These are phyloP conservation scores for Entomortierella chlamydospora DNA, from an alignment of 192 early-diverging fungal species.

Conservation along the genomic window DNA sequence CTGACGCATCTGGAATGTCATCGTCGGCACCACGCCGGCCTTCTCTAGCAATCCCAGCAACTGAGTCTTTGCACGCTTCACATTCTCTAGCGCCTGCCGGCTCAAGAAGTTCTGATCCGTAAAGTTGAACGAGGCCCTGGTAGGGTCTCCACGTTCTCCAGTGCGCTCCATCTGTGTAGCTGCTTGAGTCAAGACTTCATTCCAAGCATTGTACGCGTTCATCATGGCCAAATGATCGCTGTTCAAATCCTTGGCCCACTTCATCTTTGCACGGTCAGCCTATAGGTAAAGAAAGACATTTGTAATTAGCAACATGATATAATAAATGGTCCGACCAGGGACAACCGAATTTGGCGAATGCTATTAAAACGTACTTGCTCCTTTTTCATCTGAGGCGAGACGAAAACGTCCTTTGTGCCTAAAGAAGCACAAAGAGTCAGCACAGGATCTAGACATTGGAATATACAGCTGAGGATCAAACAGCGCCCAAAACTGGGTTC, in stretches of 20 bases:
- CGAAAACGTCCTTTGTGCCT: slow-evolving; percentile 58
- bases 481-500: slow-evolving; percentile 80
- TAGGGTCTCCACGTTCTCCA: slow-evolving; percentile 47
- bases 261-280: slow-evolving; percentile 56
- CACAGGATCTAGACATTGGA: slow-evolving; percentile 76
- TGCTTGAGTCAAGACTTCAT: slow-evolving; percentile 37
- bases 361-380: slow-evolving; percentile 18
- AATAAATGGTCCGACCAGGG: too few species aligned
- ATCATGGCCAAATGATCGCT: slow-evolving; percentile 61
- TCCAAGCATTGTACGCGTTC: slow-evolving; percentile 61
- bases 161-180: slow-evolving; percentile 24
- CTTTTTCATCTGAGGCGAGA: slow-evolving; percentile 53
- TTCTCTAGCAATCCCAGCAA: slow-evolving; percentile 56
- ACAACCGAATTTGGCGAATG: too few species aligned
- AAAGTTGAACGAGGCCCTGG: slow-evolving; percentile 48
- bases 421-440: slow-evolving; percentile 70
- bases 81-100: slow-evolving; percentile 51
- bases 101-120: slow-evolving; percentile 59
- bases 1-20: slow-evolving; percentile 38
- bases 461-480: slow-evolving; percentile 68
- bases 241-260: slow-evolving; percentile 55
- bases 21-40: slow-evolving; percentile 54
- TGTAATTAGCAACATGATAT: too few species aligned
- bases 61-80: slow-evolving; percentile 59
- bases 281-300: background rate